A percentile compares a stretch with the other conserved stretches of the same genome.
phyloP scores from a whole-genome alignment of 768 basidiomycete genomes.

The Xerocomus potaroensis region DNA sequence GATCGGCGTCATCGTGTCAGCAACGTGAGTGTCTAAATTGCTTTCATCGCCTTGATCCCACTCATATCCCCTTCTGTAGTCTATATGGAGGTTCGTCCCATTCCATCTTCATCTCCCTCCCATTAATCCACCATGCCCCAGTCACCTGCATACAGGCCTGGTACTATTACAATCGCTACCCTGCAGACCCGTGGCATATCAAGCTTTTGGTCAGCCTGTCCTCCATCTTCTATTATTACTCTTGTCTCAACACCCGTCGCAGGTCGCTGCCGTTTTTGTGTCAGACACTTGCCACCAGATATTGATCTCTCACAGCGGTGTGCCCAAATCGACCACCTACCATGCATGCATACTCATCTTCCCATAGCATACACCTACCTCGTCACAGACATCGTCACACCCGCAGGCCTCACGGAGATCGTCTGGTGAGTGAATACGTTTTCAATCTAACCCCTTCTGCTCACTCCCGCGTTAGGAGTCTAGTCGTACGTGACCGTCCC shows the following conservation, averaged over 20 bases:
- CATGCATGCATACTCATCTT: not conserved
- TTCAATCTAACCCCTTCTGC: not conserved
- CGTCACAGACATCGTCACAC: conserved; percentile 37
- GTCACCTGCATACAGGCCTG: conserved; percentile 56
- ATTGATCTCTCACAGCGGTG: conserved; percentile 53
- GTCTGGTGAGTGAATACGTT: conserved; percentile 39
- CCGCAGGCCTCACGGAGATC: conserved; percentile 28
- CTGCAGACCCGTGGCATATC: conserved; percentile 48
- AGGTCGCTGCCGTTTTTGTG: conserved; percentile 51
- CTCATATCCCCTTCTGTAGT: conserved; percentile 26
- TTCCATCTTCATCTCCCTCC: not conserved
- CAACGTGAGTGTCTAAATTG: conserved; percentile 37
- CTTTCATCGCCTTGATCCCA: not conserved
- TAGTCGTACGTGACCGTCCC: conserved; percentile 16
- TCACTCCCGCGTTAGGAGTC: conserved; percentile 20
- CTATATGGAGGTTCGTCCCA: conserved; percentile 45
- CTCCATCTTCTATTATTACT: not conserved
- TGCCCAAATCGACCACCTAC: not conserved
- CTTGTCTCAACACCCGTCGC: not conserved
- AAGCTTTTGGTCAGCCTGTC: conserved; percentile 40
- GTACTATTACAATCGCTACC: conserved; percentile 50
- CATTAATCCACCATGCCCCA: conserved; percentile 19
- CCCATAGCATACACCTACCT: conserved; percentile 46
- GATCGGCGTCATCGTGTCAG: conserved; percentile 52
- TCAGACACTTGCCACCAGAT: conserved; percentile 57